Conservation (phyloP, 257 asterid genomes). For the Scutellaria galericulata region DNA sequence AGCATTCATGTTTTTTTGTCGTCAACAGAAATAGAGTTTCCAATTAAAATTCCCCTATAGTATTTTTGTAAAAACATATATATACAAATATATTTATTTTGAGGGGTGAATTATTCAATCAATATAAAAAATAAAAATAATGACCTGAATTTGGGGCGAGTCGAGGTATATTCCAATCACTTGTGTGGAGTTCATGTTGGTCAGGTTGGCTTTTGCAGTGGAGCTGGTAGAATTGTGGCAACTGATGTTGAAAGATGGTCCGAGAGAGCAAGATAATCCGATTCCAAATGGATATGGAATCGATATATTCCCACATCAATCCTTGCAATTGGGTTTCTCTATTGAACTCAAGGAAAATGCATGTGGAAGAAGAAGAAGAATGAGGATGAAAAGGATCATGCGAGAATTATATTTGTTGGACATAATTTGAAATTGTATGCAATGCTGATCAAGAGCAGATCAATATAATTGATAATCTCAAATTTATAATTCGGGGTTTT, state of each 20-base stretch:
- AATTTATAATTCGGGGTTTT: too few species aligned
- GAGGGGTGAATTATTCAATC: too few species aligned
- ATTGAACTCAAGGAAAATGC: constrained; percentile 14
- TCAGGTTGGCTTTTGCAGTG: background rate
- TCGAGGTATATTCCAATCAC: background rate
- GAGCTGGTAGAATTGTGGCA: background rate
- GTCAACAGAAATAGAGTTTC: too few species aligned
- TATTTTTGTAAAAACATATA: too few species aligned
- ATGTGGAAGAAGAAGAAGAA: background rate
- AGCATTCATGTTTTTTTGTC: too few species aligned
- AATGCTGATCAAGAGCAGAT: too few species aligned
- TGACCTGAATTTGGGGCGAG: constrained; percentile 15
- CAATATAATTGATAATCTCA: too few species aligned
- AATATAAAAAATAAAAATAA: too few species aligned
- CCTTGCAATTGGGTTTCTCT: constrained; percentile 27
- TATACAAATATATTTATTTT: too few species aligned
- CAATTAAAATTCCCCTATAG: too few species aligned
- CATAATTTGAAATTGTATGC: too few species aligned
- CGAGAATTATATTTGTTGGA: too few species aligned
- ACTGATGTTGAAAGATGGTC: constrained; percentile 1
- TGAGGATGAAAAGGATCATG: background rate
- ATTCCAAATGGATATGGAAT: constrained; percentile 30
- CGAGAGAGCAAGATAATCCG: constrained; percentile 25
- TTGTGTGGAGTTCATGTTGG: background rate
- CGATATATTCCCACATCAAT: constrained; percentile 24